Conservation (phyloP, 1,284 basidiomycete genomes). For the Puccinia horiana region DNA sequence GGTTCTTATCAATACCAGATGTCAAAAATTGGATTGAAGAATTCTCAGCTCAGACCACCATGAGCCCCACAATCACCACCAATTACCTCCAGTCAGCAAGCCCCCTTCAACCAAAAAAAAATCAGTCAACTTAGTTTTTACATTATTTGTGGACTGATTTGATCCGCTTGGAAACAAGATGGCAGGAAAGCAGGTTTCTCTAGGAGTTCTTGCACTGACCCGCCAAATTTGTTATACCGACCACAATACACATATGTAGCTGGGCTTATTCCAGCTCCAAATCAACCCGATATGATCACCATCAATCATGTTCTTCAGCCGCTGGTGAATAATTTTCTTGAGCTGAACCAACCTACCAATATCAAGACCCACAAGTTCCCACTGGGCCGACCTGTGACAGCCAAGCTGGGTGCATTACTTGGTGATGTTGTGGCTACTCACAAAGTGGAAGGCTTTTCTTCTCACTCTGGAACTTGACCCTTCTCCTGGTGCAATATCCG, state of each 20-base stretch:
- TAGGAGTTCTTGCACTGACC: conserved; percentile 26
- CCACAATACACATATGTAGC: conserved; percentile 26
- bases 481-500: conserved; percentile 22
- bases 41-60: too few species aligned
- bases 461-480: conserved; percentile 2
- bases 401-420: conserved; percentile 2
- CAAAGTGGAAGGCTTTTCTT: conserved; percentile 34
- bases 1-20: not conserved
- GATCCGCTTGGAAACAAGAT: conserved; percentile 33
- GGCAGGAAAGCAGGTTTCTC: conserved; percentile 14
- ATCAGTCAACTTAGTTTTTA: conserved; percentile 7
- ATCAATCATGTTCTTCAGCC: conserved; percentile 3
- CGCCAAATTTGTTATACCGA: not conserved
- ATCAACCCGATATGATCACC: conserved; percentile 1
- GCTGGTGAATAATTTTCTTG: conserved; percentile 5
- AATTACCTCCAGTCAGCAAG: not conserved
- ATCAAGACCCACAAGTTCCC: conserved; percentile 4
- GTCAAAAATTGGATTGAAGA: not conserved
- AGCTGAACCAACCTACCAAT: not conserved
- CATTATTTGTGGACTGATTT: conserved; percentile 26
- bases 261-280: conserved; percentile 27
- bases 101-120: not conserved
- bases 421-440: conserved; percentile 40
- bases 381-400: not conserved
- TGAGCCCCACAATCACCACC: not conserved